Percentiles rank a stretch among this genome's conserved stretches.
Evolutionary conservation across 2,329 filamentous ascomycete genomes (phyloP).

Genomic region (Aureobasidium leucospermi): DNA sequence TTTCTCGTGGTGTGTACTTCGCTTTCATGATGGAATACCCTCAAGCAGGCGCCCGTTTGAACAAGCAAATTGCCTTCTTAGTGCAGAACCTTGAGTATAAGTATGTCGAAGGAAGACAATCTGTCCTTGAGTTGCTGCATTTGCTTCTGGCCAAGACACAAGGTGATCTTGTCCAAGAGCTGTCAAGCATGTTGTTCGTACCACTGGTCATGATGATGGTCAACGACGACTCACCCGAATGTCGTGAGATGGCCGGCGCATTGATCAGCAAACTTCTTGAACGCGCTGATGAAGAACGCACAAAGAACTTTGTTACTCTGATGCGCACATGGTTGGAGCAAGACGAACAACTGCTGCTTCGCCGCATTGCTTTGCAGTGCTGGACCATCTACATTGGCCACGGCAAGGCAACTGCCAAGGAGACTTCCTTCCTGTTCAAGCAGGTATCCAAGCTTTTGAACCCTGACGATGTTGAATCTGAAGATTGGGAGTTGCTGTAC

Average conservation of each 20-base stretch:
- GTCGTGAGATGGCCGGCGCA: slow-evolving; percentile 71
- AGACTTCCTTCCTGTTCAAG: slow-evolving; percentile 53
- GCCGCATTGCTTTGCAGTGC: slow-evolving; percentile 67
- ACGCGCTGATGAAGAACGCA: slow-evolving; percentile 64
- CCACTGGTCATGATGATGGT: slow-evolving; percentile 77
- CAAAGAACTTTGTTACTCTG: slow-evolving; percentile 62
- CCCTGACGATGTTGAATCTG: slow-evolving; percentile 40
- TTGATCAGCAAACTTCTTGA: slow-evolving; percentile 76
- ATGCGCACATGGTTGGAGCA: slow-evolving; percentile 68
- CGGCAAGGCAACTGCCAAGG: slow-evolving; percentile 55
- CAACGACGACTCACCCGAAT: slow-evolving; percentile 83
- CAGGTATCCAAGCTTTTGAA: slow-evolving; percentile 46
- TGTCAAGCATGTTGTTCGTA: slow-evolving; percentile 74
- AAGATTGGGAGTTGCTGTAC: slow-evolving; percentile 67
- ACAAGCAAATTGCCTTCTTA: slow-evolving; percentile 81
- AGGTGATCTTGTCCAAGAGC: slow-evolving; percentile 73
- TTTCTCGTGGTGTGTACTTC: slow-evolving; percentile 83
- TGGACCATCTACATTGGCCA: slow-evolving; percentile 79
- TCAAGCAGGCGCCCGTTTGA: slow-evolving; percentile 81
- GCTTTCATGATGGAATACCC: slow-evolving; percentile 94
- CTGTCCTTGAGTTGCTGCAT: slow-evolving; percentile 86
- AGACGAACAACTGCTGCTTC: slow-evolving; percentile 62
- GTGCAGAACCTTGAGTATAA: slow-evolving; percentile 87
- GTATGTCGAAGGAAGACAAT: slow-evolving; percentile 78
- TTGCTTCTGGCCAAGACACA: slow-evolving; percentile 79